Evolutionary conservation across 768 basidiomycete genomes (phyloP), one percentile per base, ranked within the genome.

Genomic region (Coprinopsis cinerea): DNA sequence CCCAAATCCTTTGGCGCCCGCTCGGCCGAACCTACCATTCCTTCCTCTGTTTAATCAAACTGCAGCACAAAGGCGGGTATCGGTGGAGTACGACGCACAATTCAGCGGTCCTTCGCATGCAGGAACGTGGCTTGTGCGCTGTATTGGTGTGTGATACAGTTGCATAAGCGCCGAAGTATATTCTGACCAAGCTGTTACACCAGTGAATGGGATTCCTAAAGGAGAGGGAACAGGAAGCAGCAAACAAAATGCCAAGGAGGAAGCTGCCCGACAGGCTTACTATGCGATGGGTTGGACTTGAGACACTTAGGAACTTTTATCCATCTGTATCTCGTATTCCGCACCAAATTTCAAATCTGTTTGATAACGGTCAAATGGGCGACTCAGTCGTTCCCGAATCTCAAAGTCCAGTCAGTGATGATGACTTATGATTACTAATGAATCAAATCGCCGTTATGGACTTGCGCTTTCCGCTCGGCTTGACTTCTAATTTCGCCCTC

Each of bases 231-330:
- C 61, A n/a, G 84, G 85, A 24, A 68, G 72, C 46, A 84, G 72
- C 62, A 89, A 89, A 63, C 86, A 89, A 59, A 65, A 78, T 1
- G 87, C 87, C 5, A 89, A 88, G 63, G 87, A 89, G 58, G 82
- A 83, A 49, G 87, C 87, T 0, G 86, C 87, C 15, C 73, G 77
- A 50, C 70, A 79, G 56, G 87, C 87, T 7, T 87, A 78, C 65
- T 77, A 79, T 58, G 74, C 77, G 7, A 82, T 89, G 84, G 86
- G 87, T 27, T 88, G 86, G 86, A 78, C 79, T 32, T 72, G 58
- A 51, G 17, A n/a, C n/a, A n/a, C n/a, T n/a, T n/a, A n/a, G n/a
- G n/a, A n/a, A n/a, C n/a, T n/a, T n/a, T n/a, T n/a, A n/a, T n/a
- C n/a, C n/a, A 40, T 20, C 10, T 40, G 18, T 40, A 20, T 11